Evolutionary conservation across 768 basidiomycete genomes (phyloP).

Genomic region (Suillus placidus): DNA sequence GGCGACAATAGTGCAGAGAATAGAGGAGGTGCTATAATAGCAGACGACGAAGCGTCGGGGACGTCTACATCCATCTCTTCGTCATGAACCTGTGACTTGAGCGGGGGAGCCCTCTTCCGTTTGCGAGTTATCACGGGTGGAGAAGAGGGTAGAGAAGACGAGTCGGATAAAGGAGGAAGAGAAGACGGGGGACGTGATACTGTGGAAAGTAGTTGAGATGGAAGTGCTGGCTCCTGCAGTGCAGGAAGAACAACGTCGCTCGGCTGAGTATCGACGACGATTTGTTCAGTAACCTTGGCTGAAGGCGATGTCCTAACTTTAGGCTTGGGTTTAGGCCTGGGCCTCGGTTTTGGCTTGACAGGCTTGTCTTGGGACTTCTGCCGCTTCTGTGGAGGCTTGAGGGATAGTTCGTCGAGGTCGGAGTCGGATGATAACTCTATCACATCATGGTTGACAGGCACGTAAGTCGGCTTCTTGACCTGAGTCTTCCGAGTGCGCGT

Average conservation of each 20-base stretch:
- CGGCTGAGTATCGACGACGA: conserved; percentile 20
- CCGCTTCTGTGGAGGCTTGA: conserved; percentile 33
- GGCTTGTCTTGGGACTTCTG: conserved; percentile 33
- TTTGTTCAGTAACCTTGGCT: neutral
- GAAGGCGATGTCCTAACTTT: conserved; percentile 19
- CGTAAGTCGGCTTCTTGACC: conserved; percentile 17
- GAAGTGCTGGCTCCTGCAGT: conserved; percentile 28
- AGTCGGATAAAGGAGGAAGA: conserved; percentile 21
- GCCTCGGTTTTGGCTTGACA: conserved; percentile 27
- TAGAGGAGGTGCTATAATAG: conserved; percentile 39
- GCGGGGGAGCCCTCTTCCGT: conserved; percentile 27
- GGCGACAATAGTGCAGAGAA: conserved; percentile 54
- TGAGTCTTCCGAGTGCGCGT: conserved; percentile 47
- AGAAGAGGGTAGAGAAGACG: conserved; percentile 28
- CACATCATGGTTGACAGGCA: conserved; percentile 30
- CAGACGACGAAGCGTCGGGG: neutral
- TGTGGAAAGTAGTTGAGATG: conserved; percentile 40
- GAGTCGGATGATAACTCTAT: conserved; percentile 49
- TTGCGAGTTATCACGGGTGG: conserved; percentile 26
- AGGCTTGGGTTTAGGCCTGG: conserved; percentile 29
- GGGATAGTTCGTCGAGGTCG: conserved; percentile 41
- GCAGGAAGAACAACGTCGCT: conserved; percentile 34
- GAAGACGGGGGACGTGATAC: conserved; percentile 26
- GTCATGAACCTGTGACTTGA: conserved; percentile 15
- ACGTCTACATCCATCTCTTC: conserved; percentile 19